Evolutionary conservation across 179 eudicot species (phyloP).

Genomic region (Patellifolia procumbens): DNA sequence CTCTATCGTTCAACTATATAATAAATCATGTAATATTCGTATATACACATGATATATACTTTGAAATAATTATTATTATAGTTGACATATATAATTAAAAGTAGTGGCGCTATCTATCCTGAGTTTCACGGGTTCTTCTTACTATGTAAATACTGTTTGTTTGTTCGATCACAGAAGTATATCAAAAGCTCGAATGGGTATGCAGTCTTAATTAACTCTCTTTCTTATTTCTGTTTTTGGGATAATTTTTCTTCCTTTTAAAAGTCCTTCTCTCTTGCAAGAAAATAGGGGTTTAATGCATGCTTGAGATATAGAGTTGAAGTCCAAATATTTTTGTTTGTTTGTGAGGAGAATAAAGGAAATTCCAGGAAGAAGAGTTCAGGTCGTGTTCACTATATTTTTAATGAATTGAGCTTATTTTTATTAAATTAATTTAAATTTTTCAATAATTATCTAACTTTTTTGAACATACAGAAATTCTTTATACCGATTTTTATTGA

Average conservation of each 20-base stretch:
- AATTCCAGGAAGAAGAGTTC: too few species aligned
- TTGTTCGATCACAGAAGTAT: neutral
- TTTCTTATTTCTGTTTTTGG: neutral
- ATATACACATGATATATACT: neutral
- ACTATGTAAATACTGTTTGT: conserved; percentile 13
- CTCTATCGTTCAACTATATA: neutral
- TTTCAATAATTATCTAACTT: too few species aligned
- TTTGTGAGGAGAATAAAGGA: too few species aligned
- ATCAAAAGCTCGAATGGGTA: neutral
- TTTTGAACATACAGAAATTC: too few species aligned
- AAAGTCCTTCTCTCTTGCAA: neutral
- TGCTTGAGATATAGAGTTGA: too few species aligned
- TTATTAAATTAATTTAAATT: too few species aligned
- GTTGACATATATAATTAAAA: neutral
- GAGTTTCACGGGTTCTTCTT: conserved; percentile 53
- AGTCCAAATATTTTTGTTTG: too few species aligned
- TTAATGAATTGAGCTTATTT: too few species aligned
- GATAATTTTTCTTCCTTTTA: neutral
- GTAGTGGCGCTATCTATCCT: conserved; percentile 65
- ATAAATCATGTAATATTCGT: too few species aligned
- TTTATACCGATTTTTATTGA: too few species aligned
- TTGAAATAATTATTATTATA: neutral
- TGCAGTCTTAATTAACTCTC: conserved; percentile 17
- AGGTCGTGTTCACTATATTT: too few species aligned
- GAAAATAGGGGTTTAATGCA: neutral